Conservation (phyloP, 139 green algal genomes). For the Micromonas pusilla region DNA sequence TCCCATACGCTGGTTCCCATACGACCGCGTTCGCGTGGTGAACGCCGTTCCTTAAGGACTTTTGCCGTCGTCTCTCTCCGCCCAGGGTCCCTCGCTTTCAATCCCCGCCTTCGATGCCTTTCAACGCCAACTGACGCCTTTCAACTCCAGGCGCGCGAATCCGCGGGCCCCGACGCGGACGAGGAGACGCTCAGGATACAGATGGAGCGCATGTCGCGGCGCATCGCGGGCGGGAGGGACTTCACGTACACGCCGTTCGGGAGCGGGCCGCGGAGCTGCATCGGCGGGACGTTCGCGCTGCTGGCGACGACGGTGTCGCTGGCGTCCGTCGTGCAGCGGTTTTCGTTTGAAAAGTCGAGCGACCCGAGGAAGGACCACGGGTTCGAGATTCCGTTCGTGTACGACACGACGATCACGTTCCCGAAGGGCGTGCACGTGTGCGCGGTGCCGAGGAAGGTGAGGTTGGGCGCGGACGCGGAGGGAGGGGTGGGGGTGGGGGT, state of each 20-base stretch:
- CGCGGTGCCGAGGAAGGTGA: neutral
- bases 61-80: too few species aligned
- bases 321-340: constrained; percentile 32
- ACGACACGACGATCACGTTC: constrained; percentile 43
- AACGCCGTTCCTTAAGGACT: too few species aligned
- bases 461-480: neutral
- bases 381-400: constrained; percentile 26
- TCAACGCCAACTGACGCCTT: too few species aligned
- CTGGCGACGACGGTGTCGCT: constrained; percentile 33
- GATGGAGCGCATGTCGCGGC: neutral
- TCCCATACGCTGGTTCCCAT: too few species aligned
- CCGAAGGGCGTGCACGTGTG: constrained; percentile 28
- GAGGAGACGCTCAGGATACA: neutral
- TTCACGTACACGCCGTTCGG: constrained; percentile 37
- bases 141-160: too few species aligned
- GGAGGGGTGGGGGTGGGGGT: too few species aligned
- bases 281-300: constrained; percentile 37
- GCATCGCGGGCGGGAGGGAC: constrained; percentile 3
- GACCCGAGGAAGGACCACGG: neutral
- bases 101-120: too few species aligned
- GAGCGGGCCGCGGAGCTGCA: constrained; percentile 38
- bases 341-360: constrained; percentile 2
- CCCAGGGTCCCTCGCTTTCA: too few species aligned
- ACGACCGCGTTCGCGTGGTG: too few species aligned
- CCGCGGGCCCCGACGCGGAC: neutral